Conservation (phyloP, 805 yeast genomes). For the Saccharomycopsis vini region DNA sequence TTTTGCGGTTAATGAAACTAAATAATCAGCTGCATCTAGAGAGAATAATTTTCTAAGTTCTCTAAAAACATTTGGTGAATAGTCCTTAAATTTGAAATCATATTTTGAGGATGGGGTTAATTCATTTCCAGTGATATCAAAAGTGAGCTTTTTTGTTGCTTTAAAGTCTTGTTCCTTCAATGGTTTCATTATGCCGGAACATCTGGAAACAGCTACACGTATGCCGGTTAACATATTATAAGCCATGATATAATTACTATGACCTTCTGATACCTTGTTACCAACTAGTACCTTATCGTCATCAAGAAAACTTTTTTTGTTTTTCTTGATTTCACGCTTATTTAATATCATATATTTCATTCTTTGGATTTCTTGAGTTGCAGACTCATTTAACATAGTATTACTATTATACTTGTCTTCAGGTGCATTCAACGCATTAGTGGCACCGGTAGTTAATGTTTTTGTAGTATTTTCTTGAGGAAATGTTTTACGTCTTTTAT, state of each 20-base stretch:
- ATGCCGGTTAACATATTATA: slow-evolving; percentile 97
- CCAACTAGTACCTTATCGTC: slow-evolving; percentile 7
- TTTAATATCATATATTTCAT: slow-evolving; percentile 16
- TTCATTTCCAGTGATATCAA: slow-evolving; percentile 80
- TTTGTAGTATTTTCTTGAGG: background rate
- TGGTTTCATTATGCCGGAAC: slow-evolving; percentile 76
- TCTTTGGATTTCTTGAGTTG: slow-evolving; percentile 17
- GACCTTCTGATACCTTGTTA: slow-evolving; percentile 76
- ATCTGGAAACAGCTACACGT: slow-evolving; percentile 86
- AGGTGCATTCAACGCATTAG: background rate
- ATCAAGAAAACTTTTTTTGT: slow-evolving; percentile 5
- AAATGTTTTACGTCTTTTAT: slow-evolving; percentile 1
- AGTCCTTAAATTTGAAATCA: slow-evolving; percentile 94
- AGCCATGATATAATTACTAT: slow-evolving; percentile 86
- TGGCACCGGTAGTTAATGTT: background rate
- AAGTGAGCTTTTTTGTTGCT: slow-evolving; percentile 69
- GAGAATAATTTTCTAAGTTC: slow-evolving; percentile 74
- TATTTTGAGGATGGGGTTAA: slow-evolving; percentile 88
- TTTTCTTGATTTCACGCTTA: slow-evolving; percentile 14
- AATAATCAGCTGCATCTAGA: slow-evolving; percentile 91
- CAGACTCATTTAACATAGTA: slow-evolving; percentile 13
- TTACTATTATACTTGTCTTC: too few species aligned
- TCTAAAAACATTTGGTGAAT: slow-evolving; percentile 88
- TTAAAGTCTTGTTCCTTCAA: slow-evolving; percentile 63
- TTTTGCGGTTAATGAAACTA: slow-evolving; percentile 85